Base-by-base conservation (phyloP, 352 stramenopile species). In the Globisporangium solare region DNA sequence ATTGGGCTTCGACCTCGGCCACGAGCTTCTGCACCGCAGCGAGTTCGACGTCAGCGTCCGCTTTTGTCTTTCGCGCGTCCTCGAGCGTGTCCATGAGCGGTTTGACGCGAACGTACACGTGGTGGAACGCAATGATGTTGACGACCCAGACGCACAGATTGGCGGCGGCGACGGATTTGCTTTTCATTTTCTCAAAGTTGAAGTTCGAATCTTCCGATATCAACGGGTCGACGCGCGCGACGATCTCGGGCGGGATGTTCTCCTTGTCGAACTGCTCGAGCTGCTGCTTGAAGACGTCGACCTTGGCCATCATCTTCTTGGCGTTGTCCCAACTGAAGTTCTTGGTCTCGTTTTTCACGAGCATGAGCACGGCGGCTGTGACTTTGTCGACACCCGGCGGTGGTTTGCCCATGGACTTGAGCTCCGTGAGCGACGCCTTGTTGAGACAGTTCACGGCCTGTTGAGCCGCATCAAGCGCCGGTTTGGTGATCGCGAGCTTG, bases 281-380 rank as follows among this genome's bases (percentile, higher is more conserved):
- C 37, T 81, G 73, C 39, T 91, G 70, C 71, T 97, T 97, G 71
- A 98, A 98, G 6, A 88, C 74, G 58, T 97, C 90, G 13, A 96
- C 83, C 39, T 97, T 97, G 2, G 91, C 91, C 91, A 97, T 98
- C 91, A 98, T 97, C 63, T 97, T 97, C 74, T 97, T 98, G 12
- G 91, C 91, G 58, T 96, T 97, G 40, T 98, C 92, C 91, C 91
- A 98, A 43, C 81, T 89, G 47, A 98, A 95, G 60, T 97, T 96
- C 54, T 94, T 94, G 37, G 90, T 97, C 65, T 97, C 90, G 43
- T 90, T 83, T 69, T 97, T 97, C n/a, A 97, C 47, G 70, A 97
- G 88, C 67, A 98, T 96, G 1, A 97, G 66, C 32, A 97, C 73
- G 0, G 86, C 87, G 7, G 84, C 83, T 0, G 90, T 97, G 8